phyloP scores from a whole-genome alignment of 805 yeast genomes.

The Candida parachauliodes region DNA sequence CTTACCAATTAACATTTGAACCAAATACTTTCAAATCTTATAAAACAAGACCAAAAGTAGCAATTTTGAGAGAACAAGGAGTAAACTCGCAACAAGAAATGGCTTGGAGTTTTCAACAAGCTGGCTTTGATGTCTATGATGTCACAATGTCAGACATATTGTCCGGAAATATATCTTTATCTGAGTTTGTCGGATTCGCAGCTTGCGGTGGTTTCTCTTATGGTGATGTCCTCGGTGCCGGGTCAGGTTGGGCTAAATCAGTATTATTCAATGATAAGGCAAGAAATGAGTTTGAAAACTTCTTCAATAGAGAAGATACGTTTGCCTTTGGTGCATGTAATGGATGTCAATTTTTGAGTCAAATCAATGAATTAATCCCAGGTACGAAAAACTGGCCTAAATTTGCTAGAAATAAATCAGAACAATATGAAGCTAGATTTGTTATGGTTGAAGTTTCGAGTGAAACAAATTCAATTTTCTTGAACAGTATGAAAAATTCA shows the following conservation, averaged over 20 bases:
- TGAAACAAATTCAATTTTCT: slow-evolving; percentile 61
- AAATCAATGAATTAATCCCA: slow-evolving; percentile 82
- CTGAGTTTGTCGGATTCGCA: slow-evolving; percentile 86
- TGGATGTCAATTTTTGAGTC: slow-evolving; percentile 94
- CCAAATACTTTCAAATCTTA: slow-evolving; percentile 32
- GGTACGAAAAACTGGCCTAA: slow-evolving; percentile 96
- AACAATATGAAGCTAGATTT: slow-evolving; percentile 95
- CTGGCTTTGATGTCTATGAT: slow-evolving; percentile 92
- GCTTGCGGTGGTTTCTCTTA: slow-evolving; percentile 99
- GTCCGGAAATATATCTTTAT: slow-evolving; percentile 65
- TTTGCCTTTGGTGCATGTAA: slow-evolving; percentile 98
- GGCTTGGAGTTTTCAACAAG: slow-evolving; percentile 95
- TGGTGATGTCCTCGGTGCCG: slow-evolving; percentile 98
- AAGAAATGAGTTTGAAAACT: slow-evolving; percentile 68
- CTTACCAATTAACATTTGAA: slow-evolving; percentile 70
- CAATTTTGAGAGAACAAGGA: slow-evolving; percentile 96
- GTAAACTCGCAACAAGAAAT: slow-evolving; percentile 97
- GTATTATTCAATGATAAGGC: slow-evolving; percentile 80
- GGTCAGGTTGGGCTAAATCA: slow-evolving; percentile 98
- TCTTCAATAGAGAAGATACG: slow-evolving; percentile 87
- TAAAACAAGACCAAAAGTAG: slow-evolving; percentile 73
- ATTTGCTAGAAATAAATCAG: slow-evolving; percentile 85
- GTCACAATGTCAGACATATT: slow-evolving; percentile 95
- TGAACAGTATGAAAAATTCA: slow-evolving; percentile 90
- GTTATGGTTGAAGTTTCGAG: slow-evolving; percentile 76